These are phyloP conservation scores for Cyberlindnera petersonii DNA, from an alignment of 805 yeast species.

Conservation along the genomic window DNA sequence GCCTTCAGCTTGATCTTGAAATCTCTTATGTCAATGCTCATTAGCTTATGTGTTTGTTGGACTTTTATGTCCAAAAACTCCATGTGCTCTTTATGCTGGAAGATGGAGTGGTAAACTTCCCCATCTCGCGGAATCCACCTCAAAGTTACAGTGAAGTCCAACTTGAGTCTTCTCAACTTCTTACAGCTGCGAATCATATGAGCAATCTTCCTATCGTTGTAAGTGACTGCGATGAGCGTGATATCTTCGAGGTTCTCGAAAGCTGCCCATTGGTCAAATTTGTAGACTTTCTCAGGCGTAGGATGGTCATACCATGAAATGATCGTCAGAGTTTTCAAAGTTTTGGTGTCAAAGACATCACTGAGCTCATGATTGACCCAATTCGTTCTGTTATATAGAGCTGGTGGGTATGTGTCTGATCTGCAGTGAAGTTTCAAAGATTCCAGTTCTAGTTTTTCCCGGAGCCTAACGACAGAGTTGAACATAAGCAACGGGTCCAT, in stretches of 20 bases:
- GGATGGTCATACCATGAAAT: slow-evolving; percentile 41
- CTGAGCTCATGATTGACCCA: slow-evolving; percentile 26
- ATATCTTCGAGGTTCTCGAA: slow-evolving; percentile 35
- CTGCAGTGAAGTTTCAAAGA: slow-evolving; percentile 40
- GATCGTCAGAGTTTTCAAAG: slow-evolving; percentile 35
- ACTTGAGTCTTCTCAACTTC: slow-evolving; percentile 34
- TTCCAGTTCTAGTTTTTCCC: slow-evolving; percentile 31
- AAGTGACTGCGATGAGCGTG: slow-evolving; percentile 38
- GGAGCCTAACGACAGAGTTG: slow-evolving; percentile 27
- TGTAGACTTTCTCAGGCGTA: slow-evolving; percentile 31
- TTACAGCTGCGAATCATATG: slow-evolving; percentile 31
- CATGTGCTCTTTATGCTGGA: slow-evolving; percentile 31
- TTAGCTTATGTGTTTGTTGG: slow-evolving; percentile 13
- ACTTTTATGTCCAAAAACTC: slow-evolving; percentile 38
- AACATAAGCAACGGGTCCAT: slow-evolving; percentile 38
- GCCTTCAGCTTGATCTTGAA: slow-evolving; percentile 14
- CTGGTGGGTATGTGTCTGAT: slow-evolving; percentile 33
- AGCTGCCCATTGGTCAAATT: slow-evolving; percentile 35
- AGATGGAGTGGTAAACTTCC: slow-evolving; percentile 32
- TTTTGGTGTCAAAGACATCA: slow-evolving; percentile 35
- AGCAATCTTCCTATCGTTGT: slow-evolving; percentile 28
- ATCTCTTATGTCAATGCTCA: slow-evolving; percentile 20
- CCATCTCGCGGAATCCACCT: slow-evolving; percentile 32
- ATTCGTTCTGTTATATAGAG: slow-evolving; percentile 26
- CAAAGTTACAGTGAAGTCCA: slow-evolving; percentile 36